Evolutionary conservation across 768 basidiomycete species (phyloP).

Genomic region (Amanita jacksonii): DNA sequence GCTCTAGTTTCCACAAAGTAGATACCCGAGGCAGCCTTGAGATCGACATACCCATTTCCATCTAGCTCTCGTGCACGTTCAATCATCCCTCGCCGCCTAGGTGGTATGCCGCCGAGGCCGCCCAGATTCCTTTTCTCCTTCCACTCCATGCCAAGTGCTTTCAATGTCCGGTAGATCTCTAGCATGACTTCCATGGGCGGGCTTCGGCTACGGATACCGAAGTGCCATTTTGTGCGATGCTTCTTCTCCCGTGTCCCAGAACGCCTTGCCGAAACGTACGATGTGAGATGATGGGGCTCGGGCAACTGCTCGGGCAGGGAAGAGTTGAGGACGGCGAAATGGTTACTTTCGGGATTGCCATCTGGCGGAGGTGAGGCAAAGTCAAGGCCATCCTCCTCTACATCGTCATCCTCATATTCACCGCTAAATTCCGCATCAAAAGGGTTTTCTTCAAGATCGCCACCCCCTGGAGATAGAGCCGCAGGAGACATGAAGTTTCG

Average conservation of each 20-base stretch:
- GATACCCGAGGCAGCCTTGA: conserved; percentile 64
- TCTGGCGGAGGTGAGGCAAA: conserved; percentile 16
- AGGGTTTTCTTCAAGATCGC: conserved; percentile 63
- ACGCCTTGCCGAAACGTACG: conserved; percentile 51
- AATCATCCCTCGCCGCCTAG: conserved; percentile 28
- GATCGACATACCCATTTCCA: conserved; percentile 48
- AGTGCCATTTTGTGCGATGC: conserved; percentile 91
- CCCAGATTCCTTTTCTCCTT: conserved; percentile 80
- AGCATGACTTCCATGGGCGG: conserved; percentile 99
- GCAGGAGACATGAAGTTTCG: conserved; percentile 60
- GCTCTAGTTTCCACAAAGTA: conserved; percentile 95
- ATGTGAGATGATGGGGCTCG: conserved; percentile 59
- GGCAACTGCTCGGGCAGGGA: conserved; percentile 62
- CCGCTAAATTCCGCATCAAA: conserved; percentile 69
- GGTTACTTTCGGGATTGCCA: conserved; percentile 37
- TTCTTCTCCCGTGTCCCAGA: conserved; percentile 47
- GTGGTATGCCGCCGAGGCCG: conserved; percentile 49
- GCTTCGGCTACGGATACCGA: conserved; percentile 88
- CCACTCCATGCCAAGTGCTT: conserved; percentile 94
- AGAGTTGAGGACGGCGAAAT: conserved; percentile 84
- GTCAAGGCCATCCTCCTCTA: conserved; percentile 29
- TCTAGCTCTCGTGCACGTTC: conserved; percentile 58
- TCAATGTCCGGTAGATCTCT: conserved; percentile 92
- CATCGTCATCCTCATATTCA: conserved; percentile 51
- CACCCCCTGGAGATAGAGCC: conserved; percentile 52